Evolutionary conservation across 2,329 filamentous ascomycete genomes (phyloP), one percentile per base, ranked within the genome.

Genomic region (Colletotrichum falcatum): DNA sequence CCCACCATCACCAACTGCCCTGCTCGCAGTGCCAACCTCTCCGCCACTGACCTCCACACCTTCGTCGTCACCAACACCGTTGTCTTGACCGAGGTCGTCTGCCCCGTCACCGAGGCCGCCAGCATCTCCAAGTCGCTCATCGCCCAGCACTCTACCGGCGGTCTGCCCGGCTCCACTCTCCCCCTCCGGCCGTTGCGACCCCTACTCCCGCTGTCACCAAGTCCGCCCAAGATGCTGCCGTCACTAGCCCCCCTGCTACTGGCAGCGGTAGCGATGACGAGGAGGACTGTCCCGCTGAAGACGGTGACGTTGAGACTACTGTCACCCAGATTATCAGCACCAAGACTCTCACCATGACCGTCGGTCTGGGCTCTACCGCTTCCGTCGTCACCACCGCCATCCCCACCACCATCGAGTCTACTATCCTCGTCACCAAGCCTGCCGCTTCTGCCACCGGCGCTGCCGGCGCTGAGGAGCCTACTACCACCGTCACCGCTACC

Each of bases 1-100:
- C 72, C 88, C 66, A 86, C 84, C 66, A 83, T 88, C 77, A 88
- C 87, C 79, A 81, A 89, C 87, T 90, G 88, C 80, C 82, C 82
- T 65, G 76, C 79, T 28, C 79, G 74, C 61, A 75, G 80, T 61
- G 78, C 78, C 61, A 74, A 76, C 70, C 75, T 83, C 56, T 80
- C 82, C 68, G 78, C 79, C 73, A 74, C 76, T 18, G 78, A 81
- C 72, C 79, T 77, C 75, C 70, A 74, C 61, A 77, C 77, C 66
- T 71, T 76, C 64, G 74, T 79, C 58, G 77, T 81, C 70, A 84
- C 82, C 68, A 76, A 83, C 74, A 82, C 80, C 49, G 75, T 83
- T 58, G 75, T 78, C 48, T 75, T 83, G 73, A 82, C 81, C 71
- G 79, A 79, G 72, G 81, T 79, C 42, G 79, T 86, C 74, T 86